A percentile compares a stretch with the other conserved stretches of the same genome.
Conservation (phyloP, 768 basidiomycete species). For the Mycena rosella region DNA sequence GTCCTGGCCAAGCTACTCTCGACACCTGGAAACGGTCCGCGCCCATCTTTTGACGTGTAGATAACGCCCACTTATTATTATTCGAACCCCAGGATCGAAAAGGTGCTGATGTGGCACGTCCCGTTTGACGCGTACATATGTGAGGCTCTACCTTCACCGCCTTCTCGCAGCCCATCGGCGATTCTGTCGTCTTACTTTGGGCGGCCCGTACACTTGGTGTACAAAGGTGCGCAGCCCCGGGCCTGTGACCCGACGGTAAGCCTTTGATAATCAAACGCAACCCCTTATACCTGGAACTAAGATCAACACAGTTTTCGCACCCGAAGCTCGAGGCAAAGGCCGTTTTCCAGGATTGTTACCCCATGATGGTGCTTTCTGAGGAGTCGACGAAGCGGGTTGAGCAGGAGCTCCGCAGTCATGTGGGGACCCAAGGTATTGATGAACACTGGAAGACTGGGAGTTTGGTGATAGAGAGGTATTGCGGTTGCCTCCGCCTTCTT, state of each 20-base stretch:
- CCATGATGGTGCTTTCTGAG: slow-evolving; percentile 74
- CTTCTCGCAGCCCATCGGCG: slow-evolving; percentile 60
- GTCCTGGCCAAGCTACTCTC: slow-evolving; percentile 63
- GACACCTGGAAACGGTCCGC: slow-evolving; percentile 70
- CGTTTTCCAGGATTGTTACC: slow-evolving; percentile 80
- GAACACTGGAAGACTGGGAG: slow-evolving; percentile 66
- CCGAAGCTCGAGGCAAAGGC: slow-evolving; percentile 69
- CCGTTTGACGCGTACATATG: slow-evolving; percentile 79
- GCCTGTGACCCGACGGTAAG: slow-evolving; percentile 60
- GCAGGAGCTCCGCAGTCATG: slow-evolving; percentile 58
- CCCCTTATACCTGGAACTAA: too few relatives aligned
- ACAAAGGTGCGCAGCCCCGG: slow-evolving; percentile 74
- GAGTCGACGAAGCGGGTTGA: slow-evolving; percentile 66
- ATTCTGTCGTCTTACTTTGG: slow-evolving; percentile 74
- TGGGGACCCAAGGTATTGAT: slow-evolving; percentile 61
- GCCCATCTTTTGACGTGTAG: slow-evolving; percentile 11
- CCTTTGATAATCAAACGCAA: too few relatives aligned
- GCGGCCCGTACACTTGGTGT: slow-evolving; percentile 70
- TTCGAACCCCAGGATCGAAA: slow-evolving; percentile 58
- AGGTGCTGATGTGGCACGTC: slow-evolving; percentile 63
- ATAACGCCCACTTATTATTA: neutral
- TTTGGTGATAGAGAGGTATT: slow-evolving; percentile 74
- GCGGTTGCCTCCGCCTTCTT: slow-evolving; percentile 27
- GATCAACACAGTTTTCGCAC: too few relatives aligned
- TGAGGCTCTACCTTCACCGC: slow-evolving; percentile 50